These are phyloP conservation scores for Aegilops tauschii DNA, from an alignment of 176 grass and related monocot species.

Conservation along the genomic window DNA sequence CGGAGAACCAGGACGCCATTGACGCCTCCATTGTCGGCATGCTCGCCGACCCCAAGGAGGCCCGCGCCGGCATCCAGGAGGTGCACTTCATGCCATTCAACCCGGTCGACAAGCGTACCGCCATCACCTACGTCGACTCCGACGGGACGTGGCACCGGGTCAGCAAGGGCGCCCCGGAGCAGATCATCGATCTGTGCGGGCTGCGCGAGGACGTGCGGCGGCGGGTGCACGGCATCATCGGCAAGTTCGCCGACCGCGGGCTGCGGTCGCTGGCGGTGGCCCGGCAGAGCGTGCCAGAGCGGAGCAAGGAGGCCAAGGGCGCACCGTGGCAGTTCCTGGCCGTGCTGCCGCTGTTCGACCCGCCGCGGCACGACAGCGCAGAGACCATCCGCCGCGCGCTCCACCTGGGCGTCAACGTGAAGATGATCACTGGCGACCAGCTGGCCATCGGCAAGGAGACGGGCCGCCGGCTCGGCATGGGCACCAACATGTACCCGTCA, in stretches of 20 bases:
- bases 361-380: conserved; percentile 71
- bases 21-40: conserved; percentile 63
- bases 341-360: conserved; percentile 76
- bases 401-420: conserved; percentile 80
- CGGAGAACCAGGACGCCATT: conserved; percentile 88
- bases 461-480: conserved; percentile 67
- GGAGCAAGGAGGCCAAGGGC: conserved; percentile 53
- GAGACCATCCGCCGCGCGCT: conserved; percentile 74
- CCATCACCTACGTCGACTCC: conserved; percentile 77
- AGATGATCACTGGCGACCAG: conserved; percentile 95
- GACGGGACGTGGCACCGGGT: conserved; percentile 60
- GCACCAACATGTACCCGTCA: conserved; percentile 91
- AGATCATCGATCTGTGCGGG: conserved; percentile 77
- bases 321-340: conserved; percentile 75
- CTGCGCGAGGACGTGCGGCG: conserved; percentile 37
- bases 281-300: conserved; percentile 55
- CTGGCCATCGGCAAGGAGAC: conserved; percentile 93
- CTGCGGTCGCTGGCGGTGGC: conserved; percentile 61
- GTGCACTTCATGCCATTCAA: conserved; percentile 93
- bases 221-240: conserved; percentile 55
- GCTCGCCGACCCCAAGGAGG: conserved; percentile 30
- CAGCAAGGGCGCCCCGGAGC: conserved; percentile 84
- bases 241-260: conserved; percentile 58
- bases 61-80: conserved; percentile 68
- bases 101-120: conserved; percentile 80